Conservation (phyloP, 345 rosid genomes). For the Alliaria petiolata region DNA sequence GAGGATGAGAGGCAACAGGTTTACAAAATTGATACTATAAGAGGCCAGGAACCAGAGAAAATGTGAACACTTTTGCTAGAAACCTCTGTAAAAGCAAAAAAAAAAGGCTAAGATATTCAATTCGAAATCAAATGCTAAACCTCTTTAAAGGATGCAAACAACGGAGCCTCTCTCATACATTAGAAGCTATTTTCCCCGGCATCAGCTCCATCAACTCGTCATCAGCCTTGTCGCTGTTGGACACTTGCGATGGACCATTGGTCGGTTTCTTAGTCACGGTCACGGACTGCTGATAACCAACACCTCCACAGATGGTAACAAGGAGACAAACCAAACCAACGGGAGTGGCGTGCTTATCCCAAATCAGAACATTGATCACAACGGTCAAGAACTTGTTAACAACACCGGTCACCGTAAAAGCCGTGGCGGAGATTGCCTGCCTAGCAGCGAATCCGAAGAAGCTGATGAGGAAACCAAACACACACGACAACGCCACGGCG, state of each 20-base stretch:
- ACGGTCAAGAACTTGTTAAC: conserved; percentile 97
- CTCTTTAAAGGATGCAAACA: conserved; percentile 7
- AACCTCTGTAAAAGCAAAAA: conserved; percentile 2
- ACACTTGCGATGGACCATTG: conserved; percentile 31
- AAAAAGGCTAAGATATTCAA: neutral
- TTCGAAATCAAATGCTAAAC: conserved; percentile 7
- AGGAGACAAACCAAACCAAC: conserved; percentile 87
- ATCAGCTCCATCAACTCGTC: conserved; percentile 37
- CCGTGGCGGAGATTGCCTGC: conserved; percentile 89
- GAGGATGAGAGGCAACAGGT: neutral
- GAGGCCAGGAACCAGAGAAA: neutral
- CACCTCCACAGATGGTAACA: conserved; percentile 78
- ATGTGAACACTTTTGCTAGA: neutral
- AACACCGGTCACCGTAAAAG: conserved; percentile 96
- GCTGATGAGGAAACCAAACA: conserved; percentile 89
- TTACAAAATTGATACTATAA: conserved; percentile 25
- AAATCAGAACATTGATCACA: conserved; percentile 83
- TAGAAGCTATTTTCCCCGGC: conserved; percentile 44
- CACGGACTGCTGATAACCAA: conserved; percentile 95
- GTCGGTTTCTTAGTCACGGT: conserved; percentile 38
- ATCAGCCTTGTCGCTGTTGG: conserved; percentile 27
- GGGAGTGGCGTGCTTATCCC: conserved; percentile 97
- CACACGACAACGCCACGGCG: conserved; percentile 76
- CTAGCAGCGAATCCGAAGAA: conserved; percentile 97
- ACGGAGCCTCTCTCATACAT: conserved; percentile 34